Evolutionary conservation across 495 filamentous ascomycete species (phyloP).

Genomic region (Hypomontagnella submonticulosa): DNA sequence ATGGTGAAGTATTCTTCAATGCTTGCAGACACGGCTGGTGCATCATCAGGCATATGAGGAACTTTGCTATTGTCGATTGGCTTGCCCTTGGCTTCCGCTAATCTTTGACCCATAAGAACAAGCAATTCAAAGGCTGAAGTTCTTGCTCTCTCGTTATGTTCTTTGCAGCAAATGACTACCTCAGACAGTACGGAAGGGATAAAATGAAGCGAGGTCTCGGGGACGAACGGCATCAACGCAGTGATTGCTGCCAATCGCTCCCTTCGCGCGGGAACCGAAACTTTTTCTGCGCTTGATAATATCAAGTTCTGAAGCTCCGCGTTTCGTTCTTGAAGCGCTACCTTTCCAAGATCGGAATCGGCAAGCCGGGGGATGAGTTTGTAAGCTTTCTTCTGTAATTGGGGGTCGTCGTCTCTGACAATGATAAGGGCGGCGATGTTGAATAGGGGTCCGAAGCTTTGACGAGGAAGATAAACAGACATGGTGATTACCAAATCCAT

Average conservation of each 20-base stretch:
- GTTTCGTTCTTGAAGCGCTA: constrained; percentile 76
- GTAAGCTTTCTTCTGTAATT: constrained; percentile 99
- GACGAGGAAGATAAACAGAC: constrained; percentile 87
- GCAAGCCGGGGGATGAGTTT: constrained; percentile 92
- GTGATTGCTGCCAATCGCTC: constrained; percentile 87
- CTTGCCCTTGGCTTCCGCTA: constrained; percentile 73
- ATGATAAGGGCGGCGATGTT: constrained; percentile 83
- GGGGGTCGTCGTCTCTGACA: constrained; percentile 79
- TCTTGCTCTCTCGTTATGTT: constrained; percentile 93
- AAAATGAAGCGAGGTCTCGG: constrained; percentile 82
- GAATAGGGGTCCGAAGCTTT: constrained; percentile 84
- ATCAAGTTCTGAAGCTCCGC: constrained; percentile 81
- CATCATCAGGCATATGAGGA: constrained; percentile 81
- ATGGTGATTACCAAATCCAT: constrained; percentile 97
- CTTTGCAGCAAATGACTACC: constrained; percentile 93
- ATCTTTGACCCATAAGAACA: constrained; percentile 85
- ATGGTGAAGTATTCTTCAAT: constrained; percentile 98
- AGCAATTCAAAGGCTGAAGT: constrained; percentile 90
- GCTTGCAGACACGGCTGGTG: constrained; percentile 77
- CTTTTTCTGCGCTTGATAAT: constrained; percentile 79
- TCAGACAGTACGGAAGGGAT: constrained; percentile 91
- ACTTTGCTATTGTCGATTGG: constrained; percentile 85
- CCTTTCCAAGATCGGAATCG: constrained; percentile 76
- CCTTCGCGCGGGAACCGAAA: constrained; percentile 80
- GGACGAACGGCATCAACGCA: constrained; percentile 79